Evolutionary conservation across 2,329 filamentous ascomycete genomes (phyloP).

Genomic region (Penicillium rolfsii): DNA sequence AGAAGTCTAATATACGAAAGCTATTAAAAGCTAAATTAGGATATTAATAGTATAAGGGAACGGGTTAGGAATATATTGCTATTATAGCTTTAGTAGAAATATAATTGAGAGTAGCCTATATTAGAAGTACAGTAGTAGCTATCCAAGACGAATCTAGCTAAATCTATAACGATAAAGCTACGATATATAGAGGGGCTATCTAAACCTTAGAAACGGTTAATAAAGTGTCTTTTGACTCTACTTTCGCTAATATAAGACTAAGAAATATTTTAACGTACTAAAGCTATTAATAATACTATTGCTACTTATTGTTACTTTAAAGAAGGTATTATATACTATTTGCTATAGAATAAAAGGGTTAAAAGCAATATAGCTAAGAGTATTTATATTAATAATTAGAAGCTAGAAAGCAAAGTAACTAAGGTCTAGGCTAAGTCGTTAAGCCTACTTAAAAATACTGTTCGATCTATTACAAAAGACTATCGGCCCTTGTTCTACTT

Average conservation of each 20-base stretch:
- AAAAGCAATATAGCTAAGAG: neutral
- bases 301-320: conserved; percentile 1
- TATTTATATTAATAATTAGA: neutral
- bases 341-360: neutral
- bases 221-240: conserved; percentile 33
- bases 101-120: conserved; percentile 26
- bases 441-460: conserved; percentile 11
- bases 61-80: conserved; percentile 16
- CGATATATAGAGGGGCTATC: conserved; percentile 27
- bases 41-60: neutral
- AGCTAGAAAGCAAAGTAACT: neutral
- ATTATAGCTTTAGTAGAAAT: conserved; percentile 20
- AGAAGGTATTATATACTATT: neutral
- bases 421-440: conserved; percentile 1
- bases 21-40: conserved; percentile 20
- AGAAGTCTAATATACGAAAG: conserved; percentile 13
- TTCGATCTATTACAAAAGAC: conserved; percentile 10
- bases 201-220: conserved; percentile 29
- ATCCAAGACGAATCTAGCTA: conserved; percentile 18
- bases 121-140: conserved; percentile 26
- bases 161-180: conserved; percentile 23
- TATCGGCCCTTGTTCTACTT: conserved; percentile 14
- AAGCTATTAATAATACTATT: conserved; percentile 32
- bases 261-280: conserved; percentile 28
- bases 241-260: conserved; percentile 28